phyloP scores from a whole-genome alignment of 1,284 basidiomycete genomes.

The Takashimella koratensis region DNA sequence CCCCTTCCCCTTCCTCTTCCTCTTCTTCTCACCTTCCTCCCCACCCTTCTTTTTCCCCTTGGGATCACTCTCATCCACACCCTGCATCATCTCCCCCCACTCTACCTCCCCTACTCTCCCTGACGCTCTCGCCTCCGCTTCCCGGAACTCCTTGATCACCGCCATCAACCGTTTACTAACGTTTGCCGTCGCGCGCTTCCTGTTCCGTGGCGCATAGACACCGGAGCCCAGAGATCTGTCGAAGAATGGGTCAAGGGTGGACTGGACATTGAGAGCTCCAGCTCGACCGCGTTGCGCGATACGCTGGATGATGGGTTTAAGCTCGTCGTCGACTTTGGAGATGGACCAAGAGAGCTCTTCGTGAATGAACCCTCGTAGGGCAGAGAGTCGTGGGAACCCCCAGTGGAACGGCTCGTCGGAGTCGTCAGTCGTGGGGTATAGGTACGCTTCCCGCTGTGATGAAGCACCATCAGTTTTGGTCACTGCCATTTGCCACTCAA shows the following conservation, averaged over 20 bases:
- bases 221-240: constrained; percentile 53
- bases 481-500: not conserved
- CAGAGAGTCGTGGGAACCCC: constrained; percentile 93
- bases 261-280: constrained; percentile 60
- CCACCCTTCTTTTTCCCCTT: constrained; percentile 20
- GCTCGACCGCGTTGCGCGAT: constrained; percentile 70
- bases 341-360: constrained; percentile 84
- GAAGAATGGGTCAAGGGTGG: constrained; percentile 57
- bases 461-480: too few relatives aligned
- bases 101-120: not conserved
- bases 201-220: constrained; percentile 62
- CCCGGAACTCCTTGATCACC: constrained; percentile 79
- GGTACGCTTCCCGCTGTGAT: constrained; percentile 80
- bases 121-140: constrained; percentile 47
- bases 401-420: constrained; percentile 95
- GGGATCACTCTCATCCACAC: constrained; percentile 39
- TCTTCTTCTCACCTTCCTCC: constrained; percentile 6
- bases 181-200: constrained; percentile 68
- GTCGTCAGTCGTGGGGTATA: constrained; percentile 80
- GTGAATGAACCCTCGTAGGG: constrained; percentile 74
- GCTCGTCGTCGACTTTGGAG: constrained; percentile 82
- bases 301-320: constrained; percentile 89
- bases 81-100: constrained; percentile 45
- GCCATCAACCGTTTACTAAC: constrained; percentile 79
- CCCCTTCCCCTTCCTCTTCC: constrained; percentile 8